These are phyloP conservation scores for Scheffersomyces parashehatae DNA, from an alignment of 1,139 yeast species.

Conservation along the genomic window DNA sequence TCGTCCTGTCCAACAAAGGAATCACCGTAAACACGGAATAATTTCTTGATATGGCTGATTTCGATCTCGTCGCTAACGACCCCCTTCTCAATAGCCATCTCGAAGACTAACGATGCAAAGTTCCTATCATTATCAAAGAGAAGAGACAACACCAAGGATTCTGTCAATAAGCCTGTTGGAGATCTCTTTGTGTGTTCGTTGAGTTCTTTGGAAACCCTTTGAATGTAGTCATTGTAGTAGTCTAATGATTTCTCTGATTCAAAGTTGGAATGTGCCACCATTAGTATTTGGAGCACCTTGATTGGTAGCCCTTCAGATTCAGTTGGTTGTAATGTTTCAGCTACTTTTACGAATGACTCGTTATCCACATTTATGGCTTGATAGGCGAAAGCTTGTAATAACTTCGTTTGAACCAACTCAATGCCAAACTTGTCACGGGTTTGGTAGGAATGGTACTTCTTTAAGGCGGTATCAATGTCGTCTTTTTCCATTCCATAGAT, in stretches of 20 bases:
- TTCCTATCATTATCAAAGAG: slow-evolving; percentile 57
- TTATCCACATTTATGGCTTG: slow-evolving; percentile 42
- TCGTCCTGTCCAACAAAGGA: slow-evolving; percentile 35
- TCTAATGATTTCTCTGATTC: slow-evolving; percentile 47
- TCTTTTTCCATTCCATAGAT: slow-evolving; percentile 37
- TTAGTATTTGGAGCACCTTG: slow-evolving; percentile 41
- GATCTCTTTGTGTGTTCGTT: slow-evolving; percentile 39
- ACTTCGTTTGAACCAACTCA: slow-evolving; percentile 31
- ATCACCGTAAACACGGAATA: slow-evolving; percentile 61
- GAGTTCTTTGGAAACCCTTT: slow-evolving; percentile 33
- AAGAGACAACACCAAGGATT: slow-evolving; percentile 51
- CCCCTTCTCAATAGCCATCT: slow-evolving; percentile 50
- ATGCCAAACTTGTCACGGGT: slow-evolving; percentile 35
- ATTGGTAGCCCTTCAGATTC: slow-evolving; percentile 33
- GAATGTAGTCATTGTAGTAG: slow-evolving; percentile 53
- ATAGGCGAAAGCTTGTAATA: slow-evolving; percentile 25
- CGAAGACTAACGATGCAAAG: slow-evolving; percentile 61
- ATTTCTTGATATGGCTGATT: slow-evolving; percentile 40
- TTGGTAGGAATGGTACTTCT: slow-evolving; percentile 38
- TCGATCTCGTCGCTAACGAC: slow-evolving; percentile 46
- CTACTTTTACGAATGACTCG: slow-evolving; percentile 35
- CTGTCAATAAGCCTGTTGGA: slow-evolving; percentile 51
- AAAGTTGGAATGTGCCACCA: slow-evolving; percentile 50
- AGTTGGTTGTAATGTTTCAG: slow-evolving; percentile 41
- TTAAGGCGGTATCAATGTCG: slow-evolving; percentile 28